Evolutionary conservation across 192 early-diverging fungal genomes (phyloP).

Genomic region (Linnemannia hyalina): DNA sequence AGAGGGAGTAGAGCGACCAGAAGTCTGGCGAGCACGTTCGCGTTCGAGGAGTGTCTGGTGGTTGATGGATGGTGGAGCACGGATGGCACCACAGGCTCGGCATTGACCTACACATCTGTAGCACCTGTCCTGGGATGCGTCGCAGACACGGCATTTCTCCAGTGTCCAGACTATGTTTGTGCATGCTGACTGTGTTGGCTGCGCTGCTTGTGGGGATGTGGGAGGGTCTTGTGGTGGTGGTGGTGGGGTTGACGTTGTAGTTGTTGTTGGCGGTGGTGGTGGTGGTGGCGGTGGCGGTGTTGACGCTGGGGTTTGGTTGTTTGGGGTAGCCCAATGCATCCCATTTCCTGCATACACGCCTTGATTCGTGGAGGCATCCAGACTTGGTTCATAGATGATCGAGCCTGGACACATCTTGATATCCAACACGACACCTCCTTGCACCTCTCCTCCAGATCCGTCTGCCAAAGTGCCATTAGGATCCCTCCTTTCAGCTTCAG

Average conservation of each 20-base stretch:
- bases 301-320: background rate
- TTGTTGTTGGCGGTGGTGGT: background rate
- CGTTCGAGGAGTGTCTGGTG: slow-evolving; percentile 36
- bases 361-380: background rate
- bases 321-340: slow-evolving; percentile 31
- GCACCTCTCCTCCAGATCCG: background rate
- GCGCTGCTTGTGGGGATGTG: background rate
- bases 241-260: background rate
- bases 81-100: slow-evolving; percentile 24
- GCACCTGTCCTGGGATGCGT: slow-evolving; percentile 44
- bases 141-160: slow-evolving; percentile 55
- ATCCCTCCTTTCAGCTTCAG: background rate
- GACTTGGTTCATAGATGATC: background rate
- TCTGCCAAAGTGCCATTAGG: background rate
- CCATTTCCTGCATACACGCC: slow-evolving; percentile 2
- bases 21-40: slow-evolving; percentile 1
- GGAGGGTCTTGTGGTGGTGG: background rate
- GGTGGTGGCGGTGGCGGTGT: background rate
- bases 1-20: background rate
- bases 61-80: slow-evolving; percentile 57
- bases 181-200: slow-evolving; percentile 15
- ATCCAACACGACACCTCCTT: slow-evolving; percentile 22
- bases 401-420: slow-evolving; percentile 29
- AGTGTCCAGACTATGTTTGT: slow-evolving; percentile 47
- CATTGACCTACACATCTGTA: slow-evolving; percentile 55